Percentiles rank a stretch among this genome's conserved stretches.
Conservation (phyloP, 352 stramenopile genomes). For the Pythium diclinum region DNA sequence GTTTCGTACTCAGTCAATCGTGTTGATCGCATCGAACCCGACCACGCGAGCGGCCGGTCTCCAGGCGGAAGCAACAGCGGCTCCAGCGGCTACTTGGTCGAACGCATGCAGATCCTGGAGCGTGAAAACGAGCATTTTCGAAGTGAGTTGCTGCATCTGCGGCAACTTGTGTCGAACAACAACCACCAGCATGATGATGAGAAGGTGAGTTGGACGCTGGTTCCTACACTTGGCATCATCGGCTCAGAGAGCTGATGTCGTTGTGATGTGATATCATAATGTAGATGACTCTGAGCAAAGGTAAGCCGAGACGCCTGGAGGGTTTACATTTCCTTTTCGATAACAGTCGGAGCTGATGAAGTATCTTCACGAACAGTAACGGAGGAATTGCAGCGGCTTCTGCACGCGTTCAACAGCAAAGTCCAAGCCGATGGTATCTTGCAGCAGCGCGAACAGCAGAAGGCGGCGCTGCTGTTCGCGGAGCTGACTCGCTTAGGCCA, state of each 20-base stretch:
- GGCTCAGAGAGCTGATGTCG: neutral
- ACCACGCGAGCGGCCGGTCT: neutral
- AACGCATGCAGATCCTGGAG: slow-evolving; percentile 52
- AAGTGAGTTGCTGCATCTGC: slow-evolving; percentile 51
- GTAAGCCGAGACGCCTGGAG: neutral
- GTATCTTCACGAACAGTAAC: slow-evolving; percentile 21
- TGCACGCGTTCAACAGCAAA: slow-evolving; percentile 54
- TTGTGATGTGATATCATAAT: neutral
- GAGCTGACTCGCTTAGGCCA: slow-evolving; percentile 55
- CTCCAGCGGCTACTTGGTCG: slow-evolving; percentile 13
- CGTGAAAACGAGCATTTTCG: slow-evolving; percentile 57
- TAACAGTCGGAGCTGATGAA: neutral
- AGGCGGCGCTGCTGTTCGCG: slow-evolving; percentile 63
- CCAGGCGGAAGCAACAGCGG: neutral
- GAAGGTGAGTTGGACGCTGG: slow-evolving; percentile 28
- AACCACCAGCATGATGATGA: slow-evolving; percentile 55
- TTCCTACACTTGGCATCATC: too few relatives aligned
- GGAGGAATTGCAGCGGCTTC: slow-evolving; percentile 58
- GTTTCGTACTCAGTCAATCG: neutral
- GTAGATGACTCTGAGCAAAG: slow-evolving; percentile 24
- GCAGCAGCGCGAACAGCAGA: slow-evolving; percentile 68
- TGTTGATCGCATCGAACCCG: slow-evolving; percentile 2
- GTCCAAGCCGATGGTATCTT: slow-evolving; percentile 44
- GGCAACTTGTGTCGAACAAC: slow-evolving; percentile 53
- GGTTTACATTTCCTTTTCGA: neutral